These are phyloP conservation scores for Beauveria caledonica DNA, from an alignment of 2,329 filamentous ascomycete species.

Conservation along the genomic window DNA sequence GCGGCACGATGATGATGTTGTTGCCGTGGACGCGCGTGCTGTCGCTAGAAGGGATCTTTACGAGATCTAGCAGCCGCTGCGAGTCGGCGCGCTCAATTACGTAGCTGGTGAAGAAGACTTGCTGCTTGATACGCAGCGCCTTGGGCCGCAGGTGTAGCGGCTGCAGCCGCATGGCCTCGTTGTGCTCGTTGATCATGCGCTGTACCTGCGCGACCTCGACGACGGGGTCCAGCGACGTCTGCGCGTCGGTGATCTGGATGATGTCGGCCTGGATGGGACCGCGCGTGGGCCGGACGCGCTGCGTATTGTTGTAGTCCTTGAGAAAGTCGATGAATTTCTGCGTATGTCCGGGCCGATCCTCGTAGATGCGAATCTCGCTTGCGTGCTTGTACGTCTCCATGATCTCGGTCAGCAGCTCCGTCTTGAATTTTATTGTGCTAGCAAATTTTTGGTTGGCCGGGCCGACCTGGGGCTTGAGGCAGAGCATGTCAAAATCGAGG, in stretches of 20 bases:
- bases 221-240: slow-evolving; percentile 66
- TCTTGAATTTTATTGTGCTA: slow-evolving; percentile 89
- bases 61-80: slow-evolving; percentile 62
- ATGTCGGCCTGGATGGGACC: slow-evolving; percentile 69
- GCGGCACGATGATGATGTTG: slow-evolving; percentile 81
- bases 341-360: slow-evolving; percentile 59
- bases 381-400: slow-evolving; percentile 80
- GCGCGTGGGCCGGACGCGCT: slow-evolving; percentile 43
- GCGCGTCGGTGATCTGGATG: slow-evolving; percentile 72
- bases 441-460: slow-evolving; percentile 71
- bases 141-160: slow-evolving; percentile 28
- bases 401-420: slow-evolving; percentile 69
- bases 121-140: slow-evolving; percentile 69
- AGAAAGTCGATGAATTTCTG: slow-evolving; percentile 83
- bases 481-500: slow-evolving; percentile 80
- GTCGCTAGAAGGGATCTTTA: slow-evolving; percentile 46
- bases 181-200: slow-evolving; percentile 83
- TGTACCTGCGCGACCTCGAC: slow-evolving; percentile 78
- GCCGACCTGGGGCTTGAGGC: slow-evolving; percentile 76
- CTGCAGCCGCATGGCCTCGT: slow-evolving; percentile 38
- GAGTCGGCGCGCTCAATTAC: slow-evolving; percentile 67
- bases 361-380: slow-evolving; percentile 71
- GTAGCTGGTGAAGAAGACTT: slow-evolving; percentile 88
- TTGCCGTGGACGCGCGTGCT: slow-evolving; percentile 80
- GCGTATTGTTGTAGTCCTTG: slow-evolving; percentile 59